Evolutionary conservation across 352 stramenopile species (phyloP).

Genomic region (Phytopythium ostracodes): DNA sequence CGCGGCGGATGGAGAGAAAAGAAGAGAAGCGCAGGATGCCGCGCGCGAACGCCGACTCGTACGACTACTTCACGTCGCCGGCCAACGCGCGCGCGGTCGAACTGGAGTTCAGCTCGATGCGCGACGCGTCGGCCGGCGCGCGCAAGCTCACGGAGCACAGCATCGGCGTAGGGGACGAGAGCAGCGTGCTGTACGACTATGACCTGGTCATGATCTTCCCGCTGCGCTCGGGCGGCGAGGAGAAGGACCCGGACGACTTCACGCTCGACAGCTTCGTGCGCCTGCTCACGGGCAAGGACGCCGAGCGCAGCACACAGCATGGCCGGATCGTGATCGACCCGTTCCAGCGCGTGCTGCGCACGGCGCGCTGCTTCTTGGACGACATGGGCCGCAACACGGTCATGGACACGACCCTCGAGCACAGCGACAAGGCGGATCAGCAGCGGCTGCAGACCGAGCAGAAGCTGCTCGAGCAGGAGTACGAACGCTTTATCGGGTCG

Average conservation of each 20-base stretch:
- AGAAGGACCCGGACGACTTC: conserved; percentile 64
- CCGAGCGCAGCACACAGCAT: conserved; percentile 24
- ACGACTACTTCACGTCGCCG: conserved; percentile 37
- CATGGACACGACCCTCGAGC: conserved; percentile 34
- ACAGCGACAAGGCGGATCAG: conserved; percentile 50
- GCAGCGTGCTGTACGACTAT: conserved; percentile 66
- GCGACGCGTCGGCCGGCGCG: conserved; percentile 12
- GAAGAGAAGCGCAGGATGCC: not conserved
- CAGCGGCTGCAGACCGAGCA: conserved; percentile 31
- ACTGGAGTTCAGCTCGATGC: conserved; percentile 45
- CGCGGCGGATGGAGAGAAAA: no score
- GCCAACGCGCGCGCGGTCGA: conserved; percentile 23
- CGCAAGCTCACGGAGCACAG: conserved; percentile 2
- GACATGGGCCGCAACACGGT: conserved; percentile 47
- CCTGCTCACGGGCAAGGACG: conserved; percentile 67
- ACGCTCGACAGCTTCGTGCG: conserved; percentile 57
- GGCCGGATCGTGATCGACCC: conserved; percentile 59
- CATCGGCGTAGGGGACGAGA: conserved; percentile 4
- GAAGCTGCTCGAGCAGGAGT: conserved; percentile 51
- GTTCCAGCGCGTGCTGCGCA: conserved; percentile 68
- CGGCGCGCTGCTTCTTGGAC: conserved; percentile 65
- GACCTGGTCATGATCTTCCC: conserved; percentile 84
- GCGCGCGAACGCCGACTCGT: conserved; percentile 14
- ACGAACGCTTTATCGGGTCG: conserved; percentile 46
- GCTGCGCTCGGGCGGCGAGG: conserved; percentile 50